phyloP scores from a whole-genome alignment of 805 yeast genomes.

The Tetrapisispora namnaoensis region DNA sequence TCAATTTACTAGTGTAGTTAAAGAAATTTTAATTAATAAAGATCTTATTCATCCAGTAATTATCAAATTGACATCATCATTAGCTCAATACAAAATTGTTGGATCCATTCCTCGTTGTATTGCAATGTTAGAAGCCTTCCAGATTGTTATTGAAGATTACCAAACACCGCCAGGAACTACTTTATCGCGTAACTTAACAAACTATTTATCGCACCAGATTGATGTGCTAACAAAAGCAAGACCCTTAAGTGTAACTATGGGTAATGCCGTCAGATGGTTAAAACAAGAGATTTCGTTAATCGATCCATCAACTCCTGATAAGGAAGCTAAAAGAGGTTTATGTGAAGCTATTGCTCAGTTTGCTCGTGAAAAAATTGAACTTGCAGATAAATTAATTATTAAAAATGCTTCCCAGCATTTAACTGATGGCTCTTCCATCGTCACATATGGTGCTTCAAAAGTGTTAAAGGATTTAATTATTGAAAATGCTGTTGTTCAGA shows the following conservation, averaged over 20 bases:
- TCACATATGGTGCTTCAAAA: slow-evolving; percentile 82
- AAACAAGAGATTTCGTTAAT: slow-evolving; percentile 85
- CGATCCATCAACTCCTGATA: slow-evolving; percentile 52
- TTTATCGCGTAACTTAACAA: slow-evolving; percentile 77
- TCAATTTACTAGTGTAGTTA: slow-evolving; percentile 22
- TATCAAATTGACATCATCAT: slow-evolving; percentile 64
- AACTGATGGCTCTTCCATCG: slow-evolving; percentile 61
- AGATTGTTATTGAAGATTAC: slow-evolving; percentile 69
- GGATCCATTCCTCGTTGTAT: slow-evolving; percentile 83
- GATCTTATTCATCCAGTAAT: slow-evolving; percentile 80
- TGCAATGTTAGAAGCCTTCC: slow-evolving; percentile 78
- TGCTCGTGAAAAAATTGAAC: slow-evolving; percentile 73
- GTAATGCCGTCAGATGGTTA: slow-evolving; percentile 94
- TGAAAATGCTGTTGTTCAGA: slow-evolving; percentile 50
- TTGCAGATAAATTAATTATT: slow-evolving; percentile 74
- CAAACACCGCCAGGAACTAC: slow-evolving; percentile 79
- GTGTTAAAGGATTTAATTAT: slow-evolving; percentile 70
- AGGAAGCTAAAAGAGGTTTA: slow-evolving; percentile 55
- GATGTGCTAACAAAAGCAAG: slow-evolving; percentile 86
- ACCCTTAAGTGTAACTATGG: slow-evolving; percentile 90
- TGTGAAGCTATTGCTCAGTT: slow-evolving; percentile 66
- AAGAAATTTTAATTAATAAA: slow-evolving; percentile 26
- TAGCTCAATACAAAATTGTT: slow-evolving; percentile 74
- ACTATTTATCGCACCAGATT: slow-evolving; percentile 82
- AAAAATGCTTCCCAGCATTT: slow-evolving; percentile 73